Base-by-base conservation (phyloP, 495 filamentous ascomycete species). In the Aspergillus homomorphus region DNA sequence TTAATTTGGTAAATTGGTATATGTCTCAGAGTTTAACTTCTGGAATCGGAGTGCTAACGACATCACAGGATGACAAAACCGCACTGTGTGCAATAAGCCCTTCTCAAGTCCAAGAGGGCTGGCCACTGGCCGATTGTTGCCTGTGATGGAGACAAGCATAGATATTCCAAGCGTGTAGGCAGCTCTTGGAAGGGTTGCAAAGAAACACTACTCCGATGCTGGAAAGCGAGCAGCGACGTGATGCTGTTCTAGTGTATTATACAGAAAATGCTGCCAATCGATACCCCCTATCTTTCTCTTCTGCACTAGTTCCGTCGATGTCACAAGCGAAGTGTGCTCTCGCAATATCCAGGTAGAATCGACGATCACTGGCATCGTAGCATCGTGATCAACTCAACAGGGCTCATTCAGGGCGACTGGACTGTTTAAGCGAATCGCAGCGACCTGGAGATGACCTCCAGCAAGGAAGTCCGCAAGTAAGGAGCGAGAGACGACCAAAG, bases 1-100 rank as follows among this genome's bases (percentile, higher is more conserved):
- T 42, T 38, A 16, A 51, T 30, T 42, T 24, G 28, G 53, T 53
- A 49, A 38, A 57, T 12, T 12, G 14, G 42, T 20, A 48, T 49
- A 9, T 4, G 4, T 28, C n/a, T n/a, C n/a, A 28, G 9, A 28
- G 3, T 28, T 28, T 28, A 9, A 9, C 9, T 28, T 28, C 26
- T 28, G 9, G 3, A 28, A 28, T 9, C 9, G 4, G 26, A 28
- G n/a, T 28, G 33, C 33, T 38, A 38, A 38, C 2, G 15, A 9
- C 2, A 12, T 14, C 10, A 38, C 33, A 38, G 33, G 15, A 38
- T 14, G 33, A 38, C 10, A 38, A 38, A 38, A 12, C 8, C 7
- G 7, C 33, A 5, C 33, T 3, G 6, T 38, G 33, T 38, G 33
- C 33, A 38, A 7, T 12, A 38, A 38, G 12, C 33, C 6, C 26